Conservation (phyloP, 2,329 filamentous ascomycete species). For the Aschersonia sp. region DNA sequence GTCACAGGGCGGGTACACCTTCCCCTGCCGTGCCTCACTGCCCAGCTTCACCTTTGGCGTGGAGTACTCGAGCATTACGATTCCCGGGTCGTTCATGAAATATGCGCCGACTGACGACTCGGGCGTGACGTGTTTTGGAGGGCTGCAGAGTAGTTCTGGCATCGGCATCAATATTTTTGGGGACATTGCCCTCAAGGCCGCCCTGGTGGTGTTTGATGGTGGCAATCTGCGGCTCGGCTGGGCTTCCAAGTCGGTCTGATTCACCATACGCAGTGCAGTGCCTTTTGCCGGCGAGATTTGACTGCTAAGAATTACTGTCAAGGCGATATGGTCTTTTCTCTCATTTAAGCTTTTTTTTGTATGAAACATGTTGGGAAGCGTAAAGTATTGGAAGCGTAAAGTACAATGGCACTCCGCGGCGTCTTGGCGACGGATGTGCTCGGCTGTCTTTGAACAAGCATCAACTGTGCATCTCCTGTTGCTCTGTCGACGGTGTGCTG, state of each 20-base stretch:
- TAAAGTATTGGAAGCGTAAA: no score
- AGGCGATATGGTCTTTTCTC: no score
- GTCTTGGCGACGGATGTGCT: no score
- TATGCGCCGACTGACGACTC: slow-evolving; percentile 30
- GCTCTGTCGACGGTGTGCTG: no score
- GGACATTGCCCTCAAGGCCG: slow-evolving; percentile 44
- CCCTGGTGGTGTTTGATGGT: slow-evolving; percentile 40
- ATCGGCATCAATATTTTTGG: slow-evolving; percentile 40
- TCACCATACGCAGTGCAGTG: no score
- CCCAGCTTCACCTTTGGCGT: slow-evolving; percentile 39
- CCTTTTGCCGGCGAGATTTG: no score
- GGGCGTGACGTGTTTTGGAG: slow-evolving; percentile 43
- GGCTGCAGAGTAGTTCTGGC: slow-evolving; percentile 41
- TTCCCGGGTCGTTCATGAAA: slow-evolving; percentile 37
- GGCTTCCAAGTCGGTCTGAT: slow-evolving; percentile 2
- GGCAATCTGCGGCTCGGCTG: slow-evolving; percentile 36
- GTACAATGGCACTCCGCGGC: no score
- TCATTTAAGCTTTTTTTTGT: no score
- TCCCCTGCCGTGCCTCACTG: slow-evolving; percentile 27
- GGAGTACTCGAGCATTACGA: slow-evolving; percentile 38
- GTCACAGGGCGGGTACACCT: slow-evolving; percentile 24
- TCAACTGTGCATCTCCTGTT: no score
- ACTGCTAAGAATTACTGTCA: no score
- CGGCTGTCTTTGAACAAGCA: no score
- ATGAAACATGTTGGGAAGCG: no score